Conservation (phyloP, 257 asterid genomes). For the Solanum stenotomum region DNA sequence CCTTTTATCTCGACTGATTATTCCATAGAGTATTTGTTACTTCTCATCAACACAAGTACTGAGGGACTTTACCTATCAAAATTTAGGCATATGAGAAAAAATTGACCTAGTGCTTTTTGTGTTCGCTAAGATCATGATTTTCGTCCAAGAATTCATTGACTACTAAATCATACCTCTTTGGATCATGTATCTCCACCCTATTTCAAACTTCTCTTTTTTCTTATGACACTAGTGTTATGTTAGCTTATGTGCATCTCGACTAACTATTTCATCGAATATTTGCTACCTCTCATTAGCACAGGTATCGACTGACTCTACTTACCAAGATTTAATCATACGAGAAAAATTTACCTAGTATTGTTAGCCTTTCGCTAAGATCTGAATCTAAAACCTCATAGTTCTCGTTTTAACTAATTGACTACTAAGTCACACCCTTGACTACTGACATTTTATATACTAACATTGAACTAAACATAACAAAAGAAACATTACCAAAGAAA, state of each 20-base stretch:
- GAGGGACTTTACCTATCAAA: neutral
- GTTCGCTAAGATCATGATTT: neutral
- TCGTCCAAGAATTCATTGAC: neutral
- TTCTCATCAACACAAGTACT: neutral
- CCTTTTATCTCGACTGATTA: neutral
- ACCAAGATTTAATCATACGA: neutral
- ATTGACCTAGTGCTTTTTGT: neutral
- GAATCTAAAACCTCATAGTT: neutral
- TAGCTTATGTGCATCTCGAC: neutral
- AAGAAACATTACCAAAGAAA: constrained; percentile 32
- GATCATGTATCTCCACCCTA: neutral
- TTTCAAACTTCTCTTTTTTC: neutral
- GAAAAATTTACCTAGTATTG: neutral
- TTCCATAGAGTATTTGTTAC: neutral
- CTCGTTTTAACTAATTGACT: neutral
- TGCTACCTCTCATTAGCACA: fast-evolving
- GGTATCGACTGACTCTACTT: neutral
- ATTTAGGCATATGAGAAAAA: neutral
- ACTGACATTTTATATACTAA: neutral
- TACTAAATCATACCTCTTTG: neutral
- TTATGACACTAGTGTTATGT: neutral
- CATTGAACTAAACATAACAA: neutral
- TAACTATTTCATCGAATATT: neutral
- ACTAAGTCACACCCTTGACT: neutral
- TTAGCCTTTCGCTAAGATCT: neutral